A percentile compares a stretch with the other conserved stretches of the same genome.
These are phyloP conservation scores for Aspergillus thermomutatus DNA, from an alignment of 2,329 filamentous ascomycete species.

Conservation along the genomic window DNA sequence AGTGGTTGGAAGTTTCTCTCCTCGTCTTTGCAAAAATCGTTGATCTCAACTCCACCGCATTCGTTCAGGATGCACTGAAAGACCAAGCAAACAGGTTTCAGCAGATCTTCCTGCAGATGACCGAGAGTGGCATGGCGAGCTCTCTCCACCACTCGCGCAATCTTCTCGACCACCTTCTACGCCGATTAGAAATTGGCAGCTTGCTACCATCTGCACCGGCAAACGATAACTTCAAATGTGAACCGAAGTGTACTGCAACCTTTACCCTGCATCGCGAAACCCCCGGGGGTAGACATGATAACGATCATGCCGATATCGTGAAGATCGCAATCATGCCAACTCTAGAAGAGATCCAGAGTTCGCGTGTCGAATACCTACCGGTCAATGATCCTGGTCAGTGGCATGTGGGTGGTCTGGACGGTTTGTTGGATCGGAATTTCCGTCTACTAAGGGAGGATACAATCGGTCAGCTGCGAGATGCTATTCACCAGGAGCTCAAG, in stretches of 20 bases:
- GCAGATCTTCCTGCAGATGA: slow-evolving; percentile 13
- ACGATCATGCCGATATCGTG: slow-evolving; percentile 33
- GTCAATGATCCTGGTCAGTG: slow-evolving; percentile 27
- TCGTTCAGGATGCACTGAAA: slow-evolving; percentile 24
- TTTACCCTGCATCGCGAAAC: slow-evolving; percentile 14
- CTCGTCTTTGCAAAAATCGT: slow-evolving; percentile 28
- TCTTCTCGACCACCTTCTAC: slow-evolving; percentile 16
- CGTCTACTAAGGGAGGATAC: slow-evolving; percentile 37
- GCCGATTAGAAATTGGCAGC: slow-evolving; percentile 21
- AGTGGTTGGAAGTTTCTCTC: slow-evolving; percentile 20
- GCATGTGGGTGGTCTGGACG: slow-evolving; percentile 23
- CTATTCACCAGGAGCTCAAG: slow-evolving; percentile 20
- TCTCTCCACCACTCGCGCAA: slow-evolving; percentile 12
- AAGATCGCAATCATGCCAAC: slow-evolving; percentile 36
- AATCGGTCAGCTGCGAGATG: slow-evolving; percentile 29
- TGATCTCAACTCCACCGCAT: slow-evolving; percentile 38
- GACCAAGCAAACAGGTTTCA: slow-evolving; percentile 15
- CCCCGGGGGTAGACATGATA: slow-evolving; percentile 35
- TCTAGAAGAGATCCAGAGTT: slow-evolving; percentile 30
- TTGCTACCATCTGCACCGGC: slow-evolving; percentile 2
- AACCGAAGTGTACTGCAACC: not conserved
- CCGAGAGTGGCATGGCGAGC: not conserved
- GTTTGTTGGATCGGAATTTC: slow-evolving; percentile 35
- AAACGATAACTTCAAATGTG: not conserved
- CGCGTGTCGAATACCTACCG: slow-evolving; percentile 31